Conservation (phyloP, 2,329 filamentous ascomycete genomes). For the Colletotrichum sojae region DNA sequence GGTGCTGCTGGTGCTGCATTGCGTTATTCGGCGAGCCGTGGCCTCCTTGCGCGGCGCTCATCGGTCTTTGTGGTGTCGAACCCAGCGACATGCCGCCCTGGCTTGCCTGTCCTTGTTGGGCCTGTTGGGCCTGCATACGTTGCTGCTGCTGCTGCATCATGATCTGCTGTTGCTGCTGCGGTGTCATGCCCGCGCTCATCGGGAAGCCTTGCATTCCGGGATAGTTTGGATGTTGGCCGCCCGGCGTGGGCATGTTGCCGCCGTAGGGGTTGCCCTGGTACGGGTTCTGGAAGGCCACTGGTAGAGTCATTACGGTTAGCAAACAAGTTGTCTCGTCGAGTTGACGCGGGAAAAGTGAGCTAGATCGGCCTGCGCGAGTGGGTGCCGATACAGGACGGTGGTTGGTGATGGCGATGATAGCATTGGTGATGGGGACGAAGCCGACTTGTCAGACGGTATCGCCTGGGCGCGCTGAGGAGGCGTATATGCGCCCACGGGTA, state of each 20-base stretch:
- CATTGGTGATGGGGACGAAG: neutral
- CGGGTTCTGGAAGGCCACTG: constrained; percentile 72
- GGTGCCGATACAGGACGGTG: neutral
- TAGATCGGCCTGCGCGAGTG: neutral
- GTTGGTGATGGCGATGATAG: neutral
- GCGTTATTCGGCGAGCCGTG: constrained; percentile 54
- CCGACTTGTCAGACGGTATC: too few species aligned
- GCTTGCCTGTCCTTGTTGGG: constrained; percentile 52
- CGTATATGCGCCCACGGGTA: constrained; percentile 21
- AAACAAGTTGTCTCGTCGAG: constrained; percentile 44
- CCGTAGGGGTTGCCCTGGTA: constrained; percentile 72
- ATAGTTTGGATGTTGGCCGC: constrained; percentile 68
- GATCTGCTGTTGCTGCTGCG: constrained; percentile 40
- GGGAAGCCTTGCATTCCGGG: constrained; percentile 64
- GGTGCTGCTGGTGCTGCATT: constrained; percentile 48
- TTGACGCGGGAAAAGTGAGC: constrained; percentile 39
- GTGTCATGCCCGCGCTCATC: constrained; percentile 69
- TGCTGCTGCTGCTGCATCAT: constrained; percentile 46
- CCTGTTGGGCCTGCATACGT: constrained; percentile 52
- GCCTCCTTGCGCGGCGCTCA: constrained; percentile 45
- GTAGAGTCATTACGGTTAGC: constrained; percentile 48
- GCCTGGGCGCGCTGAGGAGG: neutral
- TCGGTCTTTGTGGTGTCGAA: constrained; percentile 51
- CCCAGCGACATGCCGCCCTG: constrained; percentile 38
- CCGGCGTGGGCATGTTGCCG: constrained; percentile 63